Evolutionary conservation across 1,284 basidiomycete species (phyloP).

Genomic region (Schizophyllum amplum): DNA sequence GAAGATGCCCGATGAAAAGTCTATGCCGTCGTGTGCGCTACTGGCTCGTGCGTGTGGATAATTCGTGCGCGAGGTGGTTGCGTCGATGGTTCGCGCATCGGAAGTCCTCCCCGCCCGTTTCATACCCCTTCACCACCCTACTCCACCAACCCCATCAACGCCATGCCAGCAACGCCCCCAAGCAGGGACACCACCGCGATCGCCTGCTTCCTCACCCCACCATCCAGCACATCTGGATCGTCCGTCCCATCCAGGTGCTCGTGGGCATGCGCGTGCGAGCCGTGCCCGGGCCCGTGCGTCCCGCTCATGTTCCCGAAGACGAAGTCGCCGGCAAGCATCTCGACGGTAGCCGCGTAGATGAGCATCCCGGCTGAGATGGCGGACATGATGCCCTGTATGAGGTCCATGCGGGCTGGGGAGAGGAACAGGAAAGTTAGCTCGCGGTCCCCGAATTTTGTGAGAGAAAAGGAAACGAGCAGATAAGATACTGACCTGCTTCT

Average conservation of each 20-base stretch:
- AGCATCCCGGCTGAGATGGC: slow-evolving; percentile 74
- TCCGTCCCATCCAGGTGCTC: slow-evolving; percentile 9
- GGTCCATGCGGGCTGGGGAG: slow-evolving; percentile 28
- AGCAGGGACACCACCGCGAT: slow-evolving; percentile 49
- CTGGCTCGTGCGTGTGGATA: no score
- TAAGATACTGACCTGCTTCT: slow-evolving; percentile 18
- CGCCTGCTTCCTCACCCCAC: slow-evolving; percentile 32
- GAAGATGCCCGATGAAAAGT: no score
- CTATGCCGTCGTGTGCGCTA: no score
- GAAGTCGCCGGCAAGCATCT: slow-evolving; percentile 77
- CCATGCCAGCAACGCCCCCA: slow-evolving; percentile 50
- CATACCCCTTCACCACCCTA: background rate
- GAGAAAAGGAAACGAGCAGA: background rate
- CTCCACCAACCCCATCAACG: slow-evolving; percentile 22
- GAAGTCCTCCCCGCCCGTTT: background rate
- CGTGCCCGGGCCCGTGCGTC: slow-evolving; percentile 24
- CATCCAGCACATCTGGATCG: slow-evolving; percentile 9
- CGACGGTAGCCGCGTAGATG: slow-evolving; percentile 69
- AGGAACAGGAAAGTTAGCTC: background rate
- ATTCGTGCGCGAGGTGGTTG: no score
- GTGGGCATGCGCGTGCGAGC: slow-evolving; percentile 14
- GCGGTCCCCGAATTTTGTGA: background rate
- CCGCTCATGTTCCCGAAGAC: slow-evolving; percentile 49
- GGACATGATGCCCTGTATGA: slow-evolving; percentile 63
- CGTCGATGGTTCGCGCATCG: no score